These are phyloP conservation scores for Purshia tridentata DNA, from an alignment of 306 rosid genomes.

Conservation along the genomic window DNA sequence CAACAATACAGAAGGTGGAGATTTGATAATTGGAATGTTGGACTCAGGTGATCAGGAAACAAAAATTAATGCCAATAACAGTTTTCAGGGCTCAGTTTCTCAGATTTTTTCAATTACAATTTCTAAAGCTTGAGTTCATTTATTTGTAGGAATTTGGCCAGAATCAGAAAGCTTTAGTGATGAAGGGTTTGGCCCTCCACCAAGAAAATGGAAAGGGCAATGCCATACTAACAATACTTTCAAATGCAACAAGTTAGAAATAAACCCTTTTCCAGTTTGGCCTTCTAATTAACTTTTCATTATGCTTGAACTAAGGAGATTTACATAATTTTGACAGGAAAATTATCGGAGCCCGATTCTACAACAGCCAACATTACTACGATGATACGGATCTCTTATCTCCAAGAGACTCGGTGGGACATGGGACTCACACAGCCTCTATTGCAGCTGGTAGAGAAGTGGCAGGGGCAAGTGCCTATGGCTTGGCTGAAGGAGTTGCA, in stretches of 20 bases:
- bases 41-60: slow-evolving; percentile 9
- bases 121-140: not conserved
- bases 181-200: slow-evolving; percentile 23
- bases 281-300: not conserved
- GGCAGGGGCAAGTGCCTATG: slow-evolving; percentile 20
- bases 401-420: slow-evolving; percentile 26
- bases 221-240: slow-evolving; percentile 6
- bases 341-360: slow-evolving; percentile 19
- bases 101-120: not conserved
- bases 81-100: not conserved
- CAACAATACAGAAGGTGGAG: not conserved
- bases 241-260: slow-evolving; percentile 27
- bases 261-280: not conserved
- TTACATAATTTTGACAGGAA: slow-evolving; percentile 1
- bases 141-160: slow-evolving; percentile 15
- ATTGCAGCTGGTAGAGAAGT: slow-evolving; percentile 32
- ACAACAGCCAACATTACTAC: not conserved
- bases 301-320: not conserved
- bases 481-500: slow-evolving; percentile 24
- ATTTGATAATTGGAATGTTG: slow-evolving; percentile 18
- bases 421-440: slow-evolving; percentile 29
- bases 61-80: too few relatives aligned
- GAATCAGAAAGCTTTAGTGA: slow-evolving; percentile 25
- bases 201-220: slow-evolving; percentile 16
- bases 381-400: not conserved